A percentile compares a stretch with the other conserved stretches of the same genome.
phyloP scores from a whole-genome alignment of 257 asterid species.

The Solanum arcanum region DNA sequence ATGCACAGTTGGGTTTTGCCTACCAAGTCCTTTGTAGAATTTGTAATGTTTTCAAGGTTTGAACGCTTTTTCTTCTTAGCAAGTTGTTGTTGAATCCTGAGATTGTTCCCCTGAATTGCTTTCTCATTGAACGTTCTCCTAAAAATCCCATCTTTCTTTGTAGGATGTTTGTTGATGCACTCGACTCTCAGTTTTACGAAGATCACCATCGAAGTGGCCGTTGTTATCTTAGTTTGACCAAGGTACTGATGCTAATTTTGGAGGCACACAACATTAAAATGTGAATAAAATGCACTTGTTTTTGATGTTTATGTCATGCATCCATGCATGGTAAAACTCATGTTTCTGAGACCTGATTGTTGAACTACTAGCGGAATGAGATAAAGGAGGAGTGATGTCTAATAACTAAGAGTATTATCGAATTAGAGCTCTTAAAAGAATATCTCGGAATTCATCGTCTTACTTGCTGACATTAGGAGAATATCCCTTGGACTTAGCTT shows the following conservation, averaged over 20 bases:
- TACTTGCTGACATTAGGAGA: background rate
- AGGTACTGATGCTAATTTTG: constrained; percentile 30
- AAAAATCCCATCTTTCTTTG: background rate
- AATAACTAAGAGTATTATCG: background rate
- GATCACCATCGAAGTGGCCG: constrained; percentile 56
- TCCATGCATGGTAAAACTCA: background rate
- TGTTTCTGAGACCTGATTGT: background rate
- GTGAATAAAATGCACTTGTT: background rate
- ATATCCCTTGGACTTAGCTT: background rate
- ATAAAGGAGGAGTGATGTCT: background rate
- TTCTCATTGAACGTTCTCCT: background rate
- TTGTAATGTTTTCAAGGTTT: constrained; percentile 95
- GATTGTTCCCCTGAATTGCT: background rate
- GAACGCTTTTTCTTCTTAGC: background rate
- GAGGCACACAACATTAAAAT: background rate
- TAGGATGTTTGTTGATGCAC: constrained; percentile 91
- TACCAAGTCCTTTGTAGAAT: constrained; percentile 80
- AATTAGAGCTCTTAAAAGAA: background rate
- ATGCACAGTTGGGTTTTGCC: constrained; percentile 95
- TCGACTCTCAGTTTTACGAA: constrained; percentile 54
- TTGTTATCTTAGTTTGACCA: constrained; percentile 62
- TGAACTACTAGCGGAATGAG: background rate
- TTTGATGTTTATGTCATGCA: background rate
- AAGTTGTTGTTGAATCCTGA: background rate
- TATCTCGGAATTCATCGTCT: background rate